Conservation (phyloP, 257 asterid species). For the Lavandula angustifolia region DNA sequence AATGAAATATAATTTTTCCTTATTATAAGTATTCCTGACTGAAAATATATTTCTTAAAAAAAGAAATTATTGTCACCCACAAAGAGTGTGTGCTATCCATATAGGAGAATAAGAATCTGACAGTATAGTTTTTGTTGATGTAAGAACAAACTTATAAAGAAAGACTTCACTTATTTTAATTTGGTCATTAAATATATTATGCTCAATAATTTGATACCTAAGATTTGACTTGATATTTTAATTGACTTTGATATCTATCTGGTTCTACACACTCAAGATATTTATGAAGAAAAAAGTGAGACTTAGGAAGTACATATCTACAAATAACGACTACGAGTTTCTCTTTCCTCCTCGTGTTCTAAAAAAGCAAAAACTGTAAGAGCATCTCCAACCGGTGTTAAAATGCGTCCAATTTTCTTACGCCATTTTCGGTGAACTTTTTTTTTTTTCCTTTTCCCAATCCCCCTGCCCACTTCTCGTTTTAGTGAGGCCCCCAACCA, state of each 20-base stretch:
- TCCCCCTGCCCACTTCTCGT: too few relatives aligned
- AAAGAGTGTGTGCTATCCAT: neutral
- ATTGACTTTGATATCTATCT: neutral
- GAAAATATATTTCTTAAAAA: neutral
- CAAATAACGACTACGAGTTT: too few relatives aligned
- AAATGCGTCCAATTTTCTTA: too few relatives aligned
- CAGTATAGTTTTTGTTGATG: neutral
- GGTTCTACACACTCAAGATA: neutral
- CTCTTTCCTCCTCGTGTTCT: too few relatives aligned
- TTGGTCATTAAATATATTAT: neutral
- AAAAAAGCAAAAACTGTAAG: too few relatives aligned
- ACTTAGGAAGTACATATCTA: too few relatives aligned
- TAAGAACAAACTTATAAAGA: neutral
- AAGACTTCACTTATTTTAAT: neutral
- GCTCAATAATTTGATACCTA: neutral
- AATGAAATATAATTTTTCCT: neutral
- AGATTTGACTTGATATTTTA: neutral
- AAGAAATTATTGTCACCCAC: conserved; percentile 7
- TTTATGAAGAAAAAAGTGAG: too few relatives aligned
- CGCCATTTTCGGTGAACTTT: too few relatives aligned
- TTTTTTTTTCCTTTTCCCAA: too few relatives aligned
- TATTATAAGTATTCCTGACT: neutral
- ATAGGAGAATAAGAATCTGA: neutral
- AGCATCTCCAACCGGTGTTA: too few relatives aligned
- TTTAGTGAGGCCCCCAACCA: too few relatives aligned